Evolutionary conservation across 1,139 yeast species (phyloP), one percentile per base, ranked within the genome.

Genomic region (Suhomyces panamericanus): DNA sequence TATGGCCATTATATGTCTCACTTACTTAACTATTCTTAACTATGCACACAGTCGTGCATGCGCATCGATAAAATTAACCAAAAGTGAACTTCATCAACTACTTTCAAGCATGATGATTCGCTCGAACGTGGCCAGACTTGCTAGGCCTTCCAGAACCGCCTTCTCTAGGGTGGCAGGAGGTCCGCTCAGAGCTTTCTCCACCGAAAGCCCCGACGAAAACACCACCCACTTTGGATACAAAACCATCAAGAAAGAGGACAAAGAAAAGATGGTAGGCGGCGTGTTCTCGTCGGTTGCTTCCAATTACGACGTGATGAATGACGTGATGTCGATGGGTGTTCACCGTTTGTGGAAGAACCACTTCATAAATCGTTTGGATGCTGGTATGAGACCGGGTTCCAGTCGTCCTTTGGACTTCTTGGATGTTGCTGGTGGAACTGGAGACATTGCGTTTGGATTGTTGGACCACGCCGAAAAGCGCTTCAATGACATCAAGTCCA

Each of bases 341-440:
- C 99, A 93, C 64, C 78, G 99, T 57, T 72, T 91, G 44, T 93
- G 99, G 99, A 93, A 93, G 62, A 83, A 80, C 60, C 96, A 91
- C 62, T 86, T 93, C 61, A 91, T 93, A 56, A 77, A 82, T 56
- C 81, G 90, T 55, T 73, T 93, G 49, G 97, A 93, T 60, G 96
- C 97, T 34, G 99, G 99, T 35, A 83, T 83, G 75, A 81, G 98
- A 60, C 91, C 96, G 4, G 95, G 93, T 36, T 82, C 90, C 9
- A 62, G 61, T 35, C 78, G 82, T 54, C 96, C 96, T 1, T 73
- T 93, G 60, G 81, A 84, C 51, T 91, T 93, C 59, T 75, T 93
- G 51, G 99, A 93, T 67, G 98, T 95, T 44, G 99, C 99, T 32
- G 99, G 99, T 47, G 99, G 99, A 28, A 90, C 98, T 13, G 99